Evolutionary conservation across 805 yeast species (phyloP).

Genomic region (Lipomyces chichibuensis): DNA sequence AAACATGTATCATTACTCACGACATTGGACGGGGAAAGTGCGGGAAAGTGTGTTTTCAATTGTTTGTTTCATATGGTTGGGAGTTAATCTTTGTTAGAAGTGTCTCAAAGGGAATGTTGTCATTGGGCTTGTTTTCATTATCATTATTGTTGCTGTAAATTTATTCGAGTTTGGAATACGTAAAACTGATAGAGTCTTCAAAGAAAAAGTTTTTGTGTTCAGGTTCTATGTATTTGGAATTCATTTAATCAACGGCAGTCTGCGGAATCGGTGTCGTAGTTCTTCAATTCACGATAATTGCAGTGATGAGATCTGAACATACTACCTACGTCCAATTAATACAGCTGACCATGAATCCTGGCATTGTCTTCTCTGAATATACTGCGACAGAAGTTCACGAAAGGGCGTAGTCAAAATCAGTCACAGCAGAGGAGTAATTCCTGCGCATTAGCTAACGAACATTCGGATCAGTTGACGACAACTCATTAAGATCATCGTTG

Average conservation of each 20-base stretch:
- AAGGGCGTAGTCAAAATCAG: no score
- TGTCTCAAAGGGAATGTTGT: constrained; percentile 1
- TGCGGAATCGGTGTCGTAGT: no score
- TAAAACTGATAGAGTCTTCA: background rate
- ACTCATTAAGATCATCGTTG: no score
- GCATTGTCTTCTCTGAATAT: no score
- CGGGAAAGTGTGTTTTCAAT: constrained; percentile 2
- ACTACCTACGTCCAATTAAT: no score
- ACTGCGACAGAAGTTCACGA: no score
- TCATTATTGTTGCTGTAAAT: constrained; percentile 4
- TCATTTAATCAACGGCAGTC: background rate
- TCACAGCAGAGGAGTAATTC: no score
- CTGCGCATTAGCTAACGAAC: no score
- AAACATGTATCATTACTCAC: background rate
- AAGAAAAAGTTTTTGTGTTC: background rate
- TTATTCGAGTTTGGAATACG: background rate
- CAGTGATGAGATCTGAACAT: no score
- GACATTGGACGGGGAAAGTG: background rate
- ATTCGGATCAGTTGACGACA: no score
- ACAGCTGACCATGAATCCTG: no score
- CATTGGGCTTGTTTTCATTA: constrained; percentile 10
- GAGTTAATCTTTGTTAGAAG: constrained; percentile 15
- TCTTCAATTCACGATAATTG: no score
- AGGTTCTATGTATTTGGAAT: background rate
- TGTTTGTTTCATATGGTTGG: constrained; percentile 19